These are phyloP conservation scores for Geotrichum histeridarum DNA, from an alignment of 1,139 yeast genomes.

Conservation along the genomic window DNA sequence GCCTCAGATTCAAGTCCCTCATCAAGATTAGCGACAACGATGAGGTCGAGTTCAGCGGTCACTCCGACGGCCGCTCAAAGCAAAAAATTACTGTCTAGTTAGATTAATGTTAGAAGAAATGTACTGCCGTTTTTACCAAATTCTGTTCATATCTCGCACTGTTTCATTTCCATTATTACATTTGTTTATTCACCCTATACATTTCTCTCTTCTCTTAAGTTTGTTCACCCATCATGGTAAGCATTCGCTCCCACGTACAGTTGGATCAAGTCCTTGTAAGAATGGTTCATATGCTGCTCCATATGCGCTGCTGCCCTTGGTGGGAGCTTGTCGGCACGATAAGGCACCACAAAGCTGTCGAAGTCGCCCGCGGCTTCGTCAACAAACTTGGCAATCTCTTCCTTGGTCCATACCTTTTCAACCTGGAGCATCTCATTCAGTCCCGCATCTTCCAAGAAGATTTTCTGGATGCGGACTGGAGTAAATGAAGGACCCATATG, in stretches of 20 bases:
- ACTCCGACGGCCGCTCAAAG: constrained; percentile 42
- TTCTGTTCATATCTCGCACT: not conserved
- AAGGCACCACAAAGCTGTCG: constrained; percentile 18
- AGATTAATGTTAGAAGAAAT: not conserved
- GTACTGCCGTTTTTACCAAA: not conserved
- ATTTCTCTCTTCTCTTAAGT: too few species aligned
- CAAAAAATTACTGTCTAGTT: constrained; percentile 10
- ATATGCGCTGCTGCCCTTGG: constrained; percentile 17
- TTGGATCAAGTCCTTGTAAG: constrained; percentile 14
- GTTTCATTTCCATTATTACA: not conserved
- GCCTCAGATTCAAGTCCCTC: constrained; percentile 69
- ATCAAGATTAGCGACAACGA: constrained; percentile 64
- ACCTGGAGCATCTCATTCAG: constrained; percentile 9
- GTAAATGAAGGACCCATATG: constrained; percentile 32
- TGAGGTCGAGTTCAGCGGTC: constrained; percentile 62
- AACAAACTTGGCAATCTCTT: constrained; percentile 15
- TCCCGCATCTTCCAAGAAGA: constrained; percentile 16
- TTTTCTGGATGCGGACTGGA: constrained; percentile 17
- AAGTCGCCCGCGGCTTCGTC: constrained; percentile 21
- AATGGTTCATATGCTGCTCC: constrained; percentile 3
- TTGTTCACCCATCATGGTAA: not conserved
- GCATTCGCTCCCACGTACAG: constrained; percentile 14
- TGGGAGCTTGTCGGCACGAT: constrained; percentile 16
- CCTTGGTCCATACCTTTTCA: constrained; percentile 17
- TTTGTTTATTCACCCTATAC: too few species aligned